Evolutionary conservation across 1,284 basidiomycete species (phyloP).

Genomic region (Abortiporus biennis): DNA sequence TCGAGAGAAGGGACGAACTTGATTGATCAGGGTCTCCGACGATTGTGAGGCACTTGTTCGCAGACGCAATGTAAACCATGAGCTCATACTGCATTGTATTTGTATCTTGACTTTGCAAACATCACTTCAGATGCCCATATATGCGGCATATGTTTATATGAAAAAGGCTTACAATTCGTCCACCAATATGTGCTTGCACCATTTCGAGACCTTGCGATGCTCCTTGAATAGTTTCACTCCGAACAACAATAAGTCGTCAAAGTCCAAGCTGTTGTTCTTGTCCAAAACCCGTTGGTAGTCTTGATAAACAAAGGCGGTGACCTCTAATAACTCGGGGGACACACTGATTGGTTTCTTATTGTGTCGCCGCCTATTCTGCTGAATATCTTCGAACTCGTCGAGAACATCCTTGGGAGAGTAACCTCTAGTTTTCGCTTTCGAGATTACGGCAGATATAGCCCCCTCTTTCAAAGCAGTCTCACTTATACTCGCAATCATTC

Average conservation of each 20-base stretch:
- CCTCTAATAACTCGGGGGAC: no score
- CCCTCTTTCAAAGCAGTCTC: slow-evolving; percentile 57
- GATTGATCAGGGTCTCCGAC: slow-evolving; percentile 95
- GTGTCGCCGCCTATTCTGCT: slow-evolving; percentile 3
- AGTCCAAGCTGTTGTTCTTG: slow-evolving; percentile 75
- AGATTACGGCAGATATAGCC: slow-evolving; percentile 61
- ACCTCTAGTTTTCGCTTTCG: slow-evolving; percentile 77
- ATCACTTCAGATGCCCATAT: slow-evolving; percentile 1
- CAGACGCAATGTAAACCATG: slow-evolving; percentile 66
- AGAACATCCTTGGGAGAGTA: slow-evolving; percentile 43
- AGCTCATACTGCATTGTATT: slow-evolving; percentile 84
- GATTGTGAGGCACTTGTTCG: slow-evolving; percentile 61
- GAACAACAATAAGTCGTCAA: slow-evolving; percentile 82
- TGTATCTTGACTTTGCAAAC: slow-evolving; percentile 69
- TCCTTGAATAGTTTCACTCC: slow-evolving; percentile 68
- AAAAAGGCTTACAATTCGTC: slow-evolving; percentile 74
- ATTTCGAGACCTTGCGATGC: slow-evolving; percentile 47
- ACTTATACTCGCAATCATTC: no score
- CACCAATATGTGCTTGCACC: slow-evolving; percentile 78
- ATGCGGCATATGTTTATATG: background rate
- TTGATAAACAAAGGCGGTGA: slow-evolving; percentile 55
- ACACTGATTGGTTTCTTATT: slow-evolving; percentile 12
- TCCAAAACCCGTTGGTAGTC: slow-evolving; percentile 66
- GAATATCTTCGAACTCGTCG: slow-evolving; percentile 9
- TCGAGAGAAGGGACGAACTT: slow-evolving; percentile 33